A percentile compares a stretch with the other conserved stretches of the same genome.
phyloP scores from a whole-genome alignment of 257 asterid genomes.

The Rehmannia glutinosa region DNA sequence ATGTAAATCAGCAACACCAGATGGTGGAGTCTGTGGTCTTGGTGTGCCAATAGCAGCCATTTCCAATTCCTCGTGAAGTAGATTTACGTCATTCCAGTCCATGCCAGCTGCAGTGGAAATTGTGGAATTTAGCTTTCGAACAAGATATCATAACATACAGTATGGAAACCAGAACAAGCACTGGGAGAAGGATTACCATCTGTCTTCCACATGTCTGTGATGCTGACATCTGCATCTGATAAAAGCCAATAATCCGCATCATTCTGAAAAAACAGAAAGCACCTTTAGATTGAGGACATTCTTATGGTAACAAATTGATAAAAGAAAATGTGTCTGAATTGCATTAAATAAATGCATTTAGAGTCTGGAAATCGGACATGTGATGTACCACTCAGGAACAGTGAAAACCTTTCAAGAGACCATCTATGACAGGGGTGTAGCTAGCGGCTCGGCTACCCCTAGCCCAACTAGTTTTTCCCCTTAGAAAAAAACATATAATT shows the following conservation, averaged over 20 bases:
- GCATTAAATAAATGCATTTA: background rate
- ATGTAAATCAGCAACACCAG: conserved; percentile 31
- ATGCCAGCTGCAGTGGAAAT: conserved; percentile 40
- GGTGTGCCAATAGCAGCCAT: conserved; percentile 42
- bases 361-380: background rate
- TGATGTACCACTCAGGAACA: background rate
- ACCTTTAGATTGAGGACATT: conserved; percentile 10
- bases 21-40: conserved; percentile 41
- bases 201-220: conserved; percentile 92
- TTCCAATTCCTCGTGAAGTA: conserved; percentile 59
- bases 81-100: conserved; percentile 58
- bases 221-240: conserved; percentile 80
- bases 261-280: conserved; percentile 43
- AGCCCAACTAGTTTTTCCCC: no score
- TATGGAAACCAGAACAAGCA: background rate
- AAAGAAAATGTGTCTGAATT: background rate
- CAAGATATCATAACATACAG: background rate
- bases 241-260: conserved; percentile 90
- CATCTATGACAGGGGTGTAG: no score
- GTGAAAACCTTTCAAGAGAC: background rate
- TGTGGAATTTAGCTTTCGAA: conserved; percentile 13
- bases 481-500: no score
- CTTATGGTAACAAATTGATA: background rate
- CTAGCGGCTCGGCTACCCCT: no score
- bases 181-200: conserved; percentile 51